Percentiles rank a stretch among this genome's conserved stretches.
Conservation (phyloP, 371 early-diverging fungal species). For the Gilbertella persicaria region DNA sequence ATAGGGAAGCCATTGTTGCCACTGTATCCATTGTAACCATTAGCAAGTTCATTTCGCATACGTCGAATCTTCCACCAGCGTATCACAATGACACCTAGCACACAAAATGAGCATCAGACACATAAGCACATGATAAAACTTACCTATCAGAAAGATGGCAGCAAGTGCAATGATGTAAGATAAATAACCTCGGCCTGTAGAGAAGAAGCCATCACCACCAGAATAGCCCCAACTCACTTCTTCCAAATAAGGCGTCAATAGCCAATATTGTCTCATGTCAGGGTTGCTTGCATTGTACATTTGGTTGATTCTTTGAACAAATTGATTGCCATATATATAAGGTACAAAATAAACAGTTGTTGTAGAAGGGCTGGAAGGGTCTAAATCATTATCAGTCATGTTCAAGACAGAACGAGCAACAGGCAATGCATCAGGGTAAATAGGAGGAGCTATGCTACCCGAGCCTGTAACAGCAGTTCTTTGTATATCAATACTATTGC, state of each 20-base stretch:
- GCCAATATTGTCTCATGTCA: conserved; percentile 8
- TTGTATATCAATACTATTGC: conserved; percentile 1
- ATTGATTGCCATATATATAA: conserved; percentile 18
- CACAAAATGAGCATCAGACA: background rate
- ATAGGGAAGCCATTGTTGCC: conserved; percentile 7
- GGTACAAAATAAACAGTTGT: conserved; percentile 26
- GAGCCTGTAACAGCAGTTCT: background rate
- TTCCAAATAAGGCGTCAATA: conserved; percentile 17
- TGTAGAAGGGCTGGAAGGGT: conserved; percentile 1
- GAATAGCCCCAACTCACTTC: conserved; percentile 1
- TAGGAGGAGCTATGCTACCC: conserved; percentile 9
- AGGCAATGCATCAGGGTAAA: conserved; percentile 16
- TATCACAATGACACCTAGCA: conserved; percentile 34
- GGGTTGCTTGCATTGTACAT: conserved; percentile 13
- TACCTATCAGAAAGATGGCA: conserved; percentile 44
- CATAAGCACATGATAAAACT: conserved; percentile 1
- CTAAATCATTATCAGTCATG: conserved; percentile 33
- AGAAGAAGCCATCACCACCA: conserved; percentile 10
- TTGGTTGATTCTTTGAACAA: conserved; percentile 8
- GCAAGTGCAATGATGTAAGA: conserved; percentile 43
- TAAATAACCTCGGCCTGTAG: conserved; percentile 34
- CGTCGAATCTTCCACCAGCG: conserved; percentile 49
- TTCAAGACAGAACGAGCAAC: conserved; percentile 10
- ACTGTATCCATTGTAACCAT: background rate
- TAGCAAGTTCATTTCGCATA: conserved; percentile 17